phyloP scores from a whole-genome alignment of 345 rosid genomes.

The Rubroshorea leprosula region DNA sequence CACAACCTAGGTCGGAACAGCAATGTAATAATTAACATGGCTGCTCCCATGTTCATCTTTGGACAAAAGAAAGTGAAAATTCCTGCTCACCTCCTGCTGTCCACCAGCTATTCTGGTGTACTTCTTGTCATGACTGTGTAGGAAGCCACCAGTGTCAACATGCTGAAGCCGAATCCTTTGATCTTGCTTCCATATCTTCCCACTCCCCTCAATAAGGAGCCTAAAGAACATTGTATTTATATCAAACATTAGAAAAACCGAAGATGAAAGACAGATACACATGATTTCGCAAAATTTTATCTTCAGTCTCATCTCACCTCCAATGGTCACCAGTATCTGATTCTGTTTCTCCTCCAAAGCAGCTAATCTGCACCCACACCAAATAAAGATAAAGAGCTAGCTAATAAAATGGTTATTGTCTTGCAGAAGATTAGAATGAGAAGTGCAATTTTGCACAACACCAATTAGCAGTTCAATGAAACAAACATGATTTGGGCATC shows the following conservation, averaged over 20 bases:
- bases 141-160: constrained; percentile 86
- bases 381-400: background rate
- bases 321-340: constrained; percentile 97
- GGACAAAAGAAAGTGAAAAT: background rate
- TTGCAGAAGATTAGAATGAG: too few relatives aligned
- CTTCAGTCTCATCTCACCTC: constrained; percentile 55
- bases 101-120: constrained; percentile 97
- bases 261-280: background rate
- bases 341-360: constrained; percentile 87
- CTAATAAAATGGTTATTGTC: too few relatives aligned
- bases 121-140: constrained; percentile 96
- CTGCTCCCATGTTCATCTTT: too few relatives aligned
- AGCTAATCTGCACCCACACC: constrained; percentile 64
- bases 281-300: constrained; percentile 5
- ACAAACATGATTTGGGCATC: too few relatives aligned
- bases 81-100: constrained; percentile 88
- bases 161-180: constrained; percentile 92
- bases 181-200: constrained; percentile 92
- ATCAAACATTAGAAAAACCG: constrained; percentile 12
- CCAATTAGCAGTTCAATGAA: too few relatives aligned
- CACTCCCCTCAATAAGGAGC: constrained; percentile 80
- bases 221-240: constrained; percentile 31
- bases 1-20: too few relatives aligned
- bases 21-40: too few relatives aligned
- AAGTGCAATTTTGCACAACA: too few relatives aligned